Percentiles rank a stretch among this genome's conserved stretches.
These are phyloP conservation scores for Saccharomycopsis crataegensis DNA, from an alignment of 1,139 yeast species.

Conservation along the genomic window DNA sequence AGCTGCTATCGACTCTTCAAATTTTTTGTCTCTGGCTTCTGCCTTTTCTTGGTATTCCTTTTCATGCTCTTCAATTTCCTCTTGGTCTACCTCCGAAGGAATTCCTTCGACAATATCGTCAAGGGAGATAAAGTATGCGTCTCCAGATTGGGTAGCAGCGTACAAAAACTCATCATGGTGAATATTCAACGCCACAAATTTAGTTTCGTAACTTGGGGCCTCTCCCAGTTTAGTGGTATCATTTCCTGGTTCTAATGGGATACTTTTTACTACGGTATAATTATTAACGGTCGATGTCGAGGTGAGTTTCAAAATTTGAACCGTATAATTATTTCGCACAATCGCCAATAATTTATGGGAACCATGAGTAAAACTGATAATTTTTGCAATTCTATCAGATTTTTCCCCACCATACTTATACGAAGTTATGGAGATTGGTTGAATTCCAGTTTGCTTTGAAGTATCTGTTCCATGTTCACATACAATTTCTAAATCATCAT, in stretches of 20 bases:
- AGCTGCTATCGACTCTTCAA: slow-evolving; percentile 21
- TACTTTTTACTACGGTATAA: slow-evolving; percentile 24
- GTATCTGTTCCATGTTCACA: slow-evolving; percentile 64
- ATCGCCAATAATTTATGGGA: slow-evolving; percentile 3
- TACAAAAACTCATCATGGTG: slow-evolving; percentile 25
- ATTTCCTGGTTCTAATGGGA: slow-evolving; percentile 28
- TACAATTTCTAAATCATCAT: slow-evolving; percentile 33
- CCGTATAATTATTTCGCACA: slow-evolving; percentile 8
- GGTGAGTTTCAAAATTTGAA: slow-evolving; percentile 3
- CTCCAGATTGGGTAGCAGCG: slow-evolving; percentile 42
- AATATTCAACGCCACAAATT: slow-evolving; percentile 24
- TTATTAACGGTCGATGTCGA: slow-evolving; percentile 11
- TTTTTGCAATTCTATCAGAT: slow-evolving; percentile 7
- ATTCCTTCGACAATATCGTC: slow-evolving; percentile 7
- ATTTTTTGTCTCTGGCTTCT: slow-evolving; percentile 20
- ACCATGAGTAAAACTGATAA: slow-evolving; percentile 15
- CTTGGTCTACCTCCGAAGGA: not conserved
- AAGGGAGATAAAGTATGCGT: slow-evolving; percentile 34
- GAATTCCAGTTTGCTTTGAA: slow-evolving; percentile 50
- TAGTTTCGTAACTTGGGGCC: slow-evolving; percentile 20
- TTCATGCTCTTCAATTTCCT: not conserved
- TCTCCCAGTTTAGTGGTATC: slow-evolving; percentile 21
- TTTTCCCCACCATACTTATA: slow-evolving; percentile 17
- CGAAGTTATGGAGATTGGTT: slow-evolving; percentile 41
- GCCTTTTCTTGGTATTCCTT: slow-evolving; percentile 15